Base-by-base conservation (phyloP, 1,284 basidiomycete species). In the Prillingera fragicola region DNA sequence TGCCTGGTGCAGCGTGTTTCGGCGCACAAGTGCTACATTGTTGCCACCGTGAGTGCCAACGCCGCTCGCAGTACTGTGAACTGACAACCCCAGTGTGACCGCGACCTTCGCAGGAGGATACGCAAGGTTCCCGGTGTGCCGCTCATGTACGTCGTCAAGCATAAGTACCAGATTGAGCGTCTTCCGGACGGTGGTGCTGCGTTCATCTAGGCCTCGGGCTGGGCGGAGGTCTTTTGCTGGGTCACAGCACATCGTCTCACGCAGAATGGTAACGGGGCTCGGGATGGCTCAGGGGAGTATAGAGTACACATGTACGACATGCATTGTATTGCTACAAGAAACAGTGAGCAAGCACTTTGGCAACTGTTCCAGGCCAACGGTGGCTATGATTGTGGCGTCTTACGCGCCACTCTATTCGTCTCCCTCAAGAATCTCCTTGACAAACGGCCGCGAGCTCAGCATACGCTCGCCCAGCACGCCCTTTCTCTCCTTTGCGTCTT, bases 1-100 rank as follows among this genome's bases (percentile, higher is more conserved):
- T 98, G 95, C 69, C 80, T 99, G 23, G 85, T 99, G 15, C 87
- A 98, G 64, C 82, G 95, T 26, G 88, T 97, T 14, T 88, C 85
- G 4, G 82, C 89, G 18, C 90, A 94, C 74, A 87, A 91, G 67
- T 97, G 94, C 72, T 98, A 89, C 70, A 85, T 98, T 59, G 92
- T 99, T 22, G 95, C 95, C 14, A 98, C 95, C 17, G 70, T 72
- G 34, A 54, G 70, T 67, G 17, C 9, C 10, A 14, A 5, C 24
- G 13, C 13, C n/a, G 35, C 8, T 4, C n/a, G n/a, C n/a, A n/a
- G n/a, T n/a, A n/a, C n/a, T n/a, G n/a, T n/a, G 3, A 35, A 27
- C 54, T 48, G 29, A 46, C 33, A 7, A 13, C 24, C 22, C 21
- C 52, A 72, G 25, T 98, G 95, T 66, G 95, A 99, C 78, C 78